These are phyloP conservation scores for Platismatia glauca DNA, from an alignment of 495 filamentous ascomycete species.

Conservation along the genomic window DNA sequence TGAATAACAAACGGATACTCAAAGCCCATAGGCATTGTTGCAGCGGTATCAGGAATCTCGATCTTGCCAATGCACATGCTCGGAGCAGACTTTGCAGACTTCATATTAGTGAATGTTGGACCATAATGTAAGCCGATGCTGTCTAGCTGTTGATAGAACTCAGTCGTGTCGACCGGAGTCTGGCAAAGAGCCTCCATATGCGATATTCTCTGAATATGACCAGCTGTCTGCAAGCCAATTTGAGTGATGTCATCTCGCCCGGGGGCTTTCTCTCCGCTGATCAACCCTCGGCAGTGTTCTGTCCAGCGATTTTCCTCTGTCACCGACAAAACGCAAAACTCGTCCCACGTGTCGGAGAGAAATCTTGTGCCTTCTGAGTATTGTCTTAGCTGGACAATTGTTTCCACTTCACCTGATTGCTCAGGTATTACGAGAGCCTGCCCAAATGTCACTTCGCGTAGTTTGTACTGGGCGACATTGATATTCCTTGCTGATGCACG, in stretches of 20 bases:
- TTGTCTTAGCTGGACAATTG: constrained; percentile 26
- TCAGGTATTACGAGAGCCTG: constrained; percentile 35
- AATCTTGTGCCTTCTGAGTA: constrained; percentile 23
- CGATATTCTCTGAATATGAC: background rate
- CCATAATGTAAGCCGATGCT: constrained; percentile 33
- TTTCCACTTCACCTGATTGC: constrained; percentile 25
- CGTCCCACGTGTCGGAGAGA: constrained; percentile 25
- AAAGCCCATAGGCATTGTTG: constrained; percentile 10
- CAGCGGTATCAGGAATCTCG: constrained; percentile 6
- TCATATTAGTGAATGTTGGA: constrained; percentile 29
- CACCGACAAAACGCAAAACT: constrained; percentile 33
- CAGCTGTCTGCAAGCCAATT: background rate
- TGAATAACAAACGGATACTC: constrained; percentile 1
- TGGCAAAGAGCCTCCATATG: constrained; percentile 8
- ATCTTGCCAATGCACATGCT: background rate
- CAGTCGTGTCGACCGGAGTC: constrained; percentile 21
- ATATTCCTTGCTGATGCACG: background rate
- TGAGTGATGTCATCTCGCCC: background rate
- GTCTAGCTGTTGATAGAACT: constrained; percentile 29
- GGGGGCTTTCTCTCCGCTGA: constrained; percentile 16
- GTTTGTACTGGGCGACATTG: background rate
- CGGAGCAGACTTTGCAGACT: constrained; percentile 10
- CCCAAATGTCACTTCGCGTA: constrained; percentile 34
- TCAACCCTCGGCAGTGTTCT: constrained; percentile 33
- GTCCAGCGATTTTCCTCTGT: constrained; percentile 30